phyloP scores from a whole-genome alignment of 805 yeast genomes.

The Metschnikowia continentalis region DNA sequence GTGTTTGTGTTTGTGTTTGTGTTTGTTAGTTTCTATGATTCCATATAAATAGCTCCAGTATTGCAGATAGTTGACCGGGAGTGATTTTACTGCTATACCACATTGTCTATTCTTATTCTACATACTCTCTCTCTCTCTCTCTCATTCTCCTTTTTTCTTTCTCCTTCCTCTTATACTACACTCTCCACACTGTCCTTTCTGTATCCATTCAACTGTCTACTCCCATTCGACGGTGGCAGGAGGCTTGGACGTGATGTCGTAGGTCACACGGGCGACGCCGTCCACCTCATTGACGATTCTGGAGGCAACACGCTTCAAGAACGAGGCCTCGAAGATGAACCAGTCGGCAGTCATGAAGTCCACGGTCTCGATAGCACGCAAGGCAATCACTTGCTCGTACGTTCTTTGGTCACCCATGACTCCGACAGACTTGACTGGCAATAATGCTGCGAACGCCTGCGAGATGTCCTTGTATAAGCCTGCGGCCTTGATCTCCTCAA shows the following conservation, averaged over 20 bases:
- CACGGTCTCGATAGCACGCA: slow-evolving; percentile 94
- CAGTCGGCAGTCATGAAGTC: slow-evolving; percentile 99
- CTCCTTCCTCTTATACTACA: no score
- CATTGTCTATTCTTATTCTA: neutral
- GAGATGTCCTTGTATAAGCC: slow-evolving; percentile 91
- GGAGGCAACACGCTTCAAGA: slow-evolving; percentile 88
- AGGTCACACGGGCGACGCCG: slow-evolving; percentile 98
- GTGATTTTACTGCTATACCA: no score
- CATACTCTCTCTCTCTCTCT: no score
- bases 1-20: no score
- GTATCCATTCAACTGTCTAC: slow-evolving; percentile 31
- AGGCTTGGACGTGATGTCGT: slow-evolving; percentile 97
- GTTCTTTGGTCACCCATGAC: slow-evolving; percentile 99
- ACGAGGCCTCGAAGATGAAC: slow-evolving; percentile 88
- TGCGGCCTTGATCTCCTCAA: slow-evolving; percentile 90
- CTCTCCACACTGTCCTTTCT: no score
- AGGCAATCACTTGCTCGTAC: slow-evolving; percentile 97
- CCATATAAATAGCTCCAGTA: no score
- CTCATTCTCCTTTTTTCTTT: no score
- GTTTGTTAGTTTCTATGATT: no score
- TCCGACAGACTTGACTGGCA: slow-evolving; percentile 98
- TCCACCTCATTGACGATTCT: slow-evolving; percentile 98
- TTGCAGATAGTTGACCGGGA: no score
- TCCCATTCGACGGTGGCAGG: slow-evolving; percentile 99
- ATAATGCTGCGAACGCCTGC: slow-evolving; percentile 95